phyloP scores from a whole-genome alignment of 768 basidiomycete species.

The Rhizopogon vinicolor region DNA sequence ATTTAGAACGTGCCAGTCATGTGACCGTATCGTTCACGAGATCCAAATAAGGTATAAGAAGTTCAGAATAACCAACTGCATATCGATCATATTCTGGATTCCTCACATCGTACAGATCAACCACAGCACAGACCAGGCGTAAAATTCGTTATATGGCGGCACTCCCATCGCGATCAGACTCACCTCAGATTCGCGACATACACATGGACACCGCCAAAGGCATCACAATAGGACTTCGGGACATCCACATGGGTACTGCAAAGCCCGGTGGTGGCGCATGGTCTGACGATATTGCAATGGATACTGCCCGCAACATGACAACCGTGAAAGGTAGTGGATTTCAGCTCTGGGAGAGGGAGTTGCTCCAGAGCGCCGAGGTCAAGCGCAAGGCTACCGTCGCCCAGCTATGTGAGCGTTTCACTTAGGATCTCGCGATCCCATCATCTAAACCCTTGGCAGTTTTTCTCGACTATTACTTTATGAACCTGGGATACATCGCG shows the following conservation, averaged over 20 bases:
- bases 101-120: background rate
- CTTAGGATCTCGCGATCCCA: conserved; percentile 2
- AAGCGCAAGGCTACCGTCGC: conserved; percentile 95
- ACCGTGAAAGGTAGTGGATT: conserved; percentile 51
- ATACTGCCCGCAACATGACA: conserved; percentile 32
- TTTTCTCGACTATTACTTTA: conserved; percentile 99
- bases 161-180: background rate
- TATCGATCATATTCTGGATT: background rate
- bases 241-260: conserved; percentile 64
- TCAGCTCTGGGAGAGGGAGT: conserved; percentile 80
- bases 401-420: conserved; percentile 76
- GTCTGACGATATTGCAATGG: conserved; percentile 62
- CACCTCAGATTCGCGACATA: conserved; percentile 44
- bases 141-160: background rate
- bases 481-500: conserved; percentile 85
- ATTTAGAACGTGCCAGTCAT: conserved; percentile 15
- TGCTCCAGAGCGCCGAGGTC: conserved; percentile 82
- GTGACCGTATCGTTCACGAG: conserved; percentile 10
- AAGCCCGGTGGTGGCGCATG: conserved; percentile 39
- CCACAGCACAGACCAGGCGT: background rate
- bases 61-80: background rate
- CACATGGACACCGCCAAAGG: conserved; percentile 81
- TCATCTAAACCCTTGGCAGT: conserved; percentile 39
- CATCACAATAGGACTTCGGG: conserved; percentile 38
- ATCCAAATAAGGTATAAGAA: conserved; percentile 6